Percentiles rank a stretch among this genome's conserved stretches.
phyloP scores from a whole-genome alignment of 208 protist species.

The Leishmania mexicana region DNA sequence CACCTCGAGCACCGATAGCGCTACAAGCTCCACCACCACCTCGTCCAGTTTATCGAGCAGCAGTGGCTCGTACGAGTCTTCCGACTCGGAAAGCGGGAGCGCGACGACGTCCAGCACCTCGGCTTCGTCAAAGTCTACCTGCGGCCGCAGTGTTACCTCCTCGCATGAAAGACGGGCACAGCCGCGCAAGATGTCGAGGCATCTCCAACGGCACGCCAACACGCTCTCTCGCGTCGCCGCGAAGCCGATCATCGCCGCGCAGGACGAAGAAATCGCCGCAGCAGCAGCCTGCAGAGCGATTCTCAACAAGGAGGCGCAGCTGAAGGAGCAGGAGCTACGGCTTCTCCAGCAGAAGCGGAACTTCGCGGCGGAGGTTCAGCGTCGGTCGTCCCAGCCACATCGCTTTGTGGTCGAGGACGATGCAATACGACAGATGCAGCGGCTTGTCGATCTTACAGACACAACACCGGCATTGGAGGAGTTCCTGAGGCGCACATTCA shows the following conservation, averaged over 20 bases:
- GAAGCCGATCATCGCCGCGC: conserved; percentile 11
- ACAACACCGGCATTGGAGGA: conserved; percentile 35
- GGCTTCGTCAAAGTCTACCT: conserved; percentile 10
- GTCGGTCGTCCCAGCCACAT: conserved; percentile 31
- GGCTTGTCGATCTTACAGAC: conserved; percentile 38
- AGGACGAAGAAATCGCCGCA: conserved; percentile 41
- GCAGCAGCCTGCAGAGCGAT: conserved; percentile 52
- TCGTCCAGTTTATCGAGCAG: conserved; percentile 14
- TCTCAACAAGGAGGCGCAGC: conserved; percentile 47
- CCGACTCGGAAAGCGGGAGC: conserved; percentile 7
- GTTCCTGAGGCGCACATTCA: conserved; percentile 33
- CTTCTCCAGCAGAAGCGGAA: conserved; percentile 58
- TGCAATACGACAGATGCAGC: conserved; percentile 46
- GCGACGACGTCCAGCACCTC: conserved; percentile 2
- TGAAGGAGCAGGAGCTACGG: conserved; percentile 54
- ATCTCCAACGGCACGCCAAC: conserved; percentile 1
- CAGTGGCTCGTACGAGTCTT: conserved; percentile 5
- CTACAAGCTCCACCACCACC: not conserved
- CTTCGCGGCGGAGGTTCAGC: conserved; percentile 52
- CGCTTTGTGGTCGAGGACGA: conserved; percentile 45
- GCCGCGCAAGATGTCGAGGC: not conserved
- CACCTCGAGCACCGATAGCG: conserved; percentile 14
- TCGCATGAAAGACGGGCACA: conserved; percentile 6
- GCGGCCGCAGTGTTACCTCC: not conserved
- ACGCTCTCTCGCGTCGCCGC: conserved; percentile 12